A percentile compares a stretch with the other conserved stretches of the same genome.
phyloP scores from a whole-genome alignment of 2,329 filamentous ascomycete species.

The Aureobasidium sp. region DNA sequence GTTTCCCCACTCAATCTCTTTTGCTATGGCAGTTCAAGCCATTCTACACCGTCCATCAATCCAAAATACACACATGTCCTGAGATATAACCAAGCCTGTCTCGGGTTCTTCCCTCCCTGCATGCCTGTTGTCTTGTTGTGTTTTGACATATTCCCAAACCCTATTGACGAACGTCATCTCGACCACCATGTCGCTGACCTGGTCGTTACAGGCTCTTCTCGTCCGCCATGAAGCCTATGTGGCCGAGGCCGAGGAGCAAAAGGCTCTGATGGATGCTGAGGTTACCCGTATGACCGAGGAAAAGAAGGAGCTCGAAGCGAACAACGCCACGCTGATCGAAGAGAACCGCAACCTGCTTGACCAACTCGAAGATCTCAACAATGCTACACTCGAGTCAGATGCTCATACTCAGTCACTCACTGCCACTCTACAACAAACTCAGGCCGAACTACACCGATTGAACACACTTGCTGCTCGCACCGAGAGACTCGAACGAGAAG shows the following conservation, averaged over 20 bases:
- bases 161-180: constrained; percentile 13
- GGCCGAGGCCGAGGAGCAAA: constrained; percentile 81
- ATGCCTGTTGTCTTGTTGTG: neutral
- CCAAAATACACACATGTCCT: constrained; percentile 14
- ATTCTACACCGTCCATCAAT: constrained; percentile 9
- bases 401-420: constrained; percentile 68
- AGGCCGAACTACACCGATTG: constrained; percentile 66
- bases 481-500: constrained; percentile 68
- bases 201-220: constrained; percentile 73
- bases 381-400: constrained; percentile 70
- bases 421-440: constrained; percentile 65
- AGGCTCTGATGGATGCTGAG: constrained; percentile 58
- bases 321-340: constrained; percentile 68
- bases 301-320: constrained; percentile 58
- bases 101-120: neutral
- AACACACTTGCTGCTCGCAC: constrained; percentile 66
- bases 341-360: constrained; percentile 76
- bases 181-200: constrained; percentile 55
- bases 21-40: constrained; percentile 12
- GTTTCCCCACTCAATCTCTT: constrained; percentile 10
- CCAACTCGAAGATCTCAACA: constrained; percentile 78
- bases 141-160: neutral
- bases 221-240: constrained; percentile 91
- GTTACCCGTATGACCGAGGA: constrained; percentile 68
- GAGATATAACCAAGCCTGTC: constrained; percentile 12